These are phyloP conservation scores for Astrothelium macrocarpum DNA, from an alignment of 495 filamentous ascomycete genomes.

Conservation along the genomic window DNA sequence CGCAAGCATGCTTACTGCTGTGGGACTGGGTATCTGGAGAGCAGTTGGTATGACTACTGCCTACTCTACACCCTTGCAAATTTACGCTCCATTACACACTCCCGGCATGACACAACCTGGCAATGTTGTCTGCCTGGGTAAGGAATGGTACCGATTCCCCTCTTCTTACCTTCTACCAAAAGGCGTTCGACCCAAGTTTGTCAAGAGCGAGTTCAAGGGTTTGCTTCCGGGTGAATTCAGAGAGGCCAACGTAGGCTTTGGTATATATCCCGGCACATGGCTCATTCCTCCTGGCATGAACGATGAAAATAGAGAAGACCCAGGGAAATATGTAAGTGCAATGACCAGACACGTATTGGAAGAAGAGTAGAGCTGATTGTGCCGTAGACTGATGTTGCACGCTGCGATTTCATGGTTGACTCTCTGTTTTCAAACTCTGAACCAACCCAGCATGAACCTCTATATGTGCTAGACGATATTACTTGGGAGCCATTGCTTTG, in stretches of 20 bases:
- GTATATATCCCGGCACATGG: constrained; percentile 67
- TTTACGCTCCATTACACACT: constrained; percentile 54
- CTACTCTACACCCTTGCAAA: constrained; percentile 73
- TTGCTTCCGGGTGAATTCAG: constrained; percentile 86
- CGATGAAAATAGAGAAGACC: constrained; percentile 80
- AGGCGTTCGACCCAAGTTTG: constrained; percentile 69
- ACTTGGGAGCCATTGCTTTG: constrained; percentile 71
- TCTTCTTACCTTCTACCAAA: constrained; percentile 83
- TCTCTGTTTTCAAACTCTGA: constrained; percentile 58
- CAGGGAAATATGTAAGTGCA: constrained; percentile 66
- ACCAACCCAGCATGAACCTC: constrained; percentile 54
- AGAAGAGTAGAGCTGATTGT: constrained; percentile 9
- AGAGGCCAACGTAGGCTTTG: constrained; percentile 46
- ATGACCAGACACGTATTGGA: constrained; percentile 10
- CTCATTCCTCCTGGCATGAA: constrained; percentile 79
- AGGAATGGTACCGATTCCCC: constrained; percentile 98
- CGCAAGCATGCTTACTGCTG: constrained; percentile 33
- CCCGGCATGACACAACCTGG: constrained; percentile 41
- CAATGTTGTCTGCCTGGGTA: constrained; percentile 79
- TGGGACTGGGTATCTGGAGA: constrained; percentile 58
- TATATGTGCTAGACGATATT: constrained; percentile 57
- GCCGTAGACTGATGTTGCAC: constrained; percentile 51
- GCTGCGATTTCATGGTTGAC: constrained; percentile 81
- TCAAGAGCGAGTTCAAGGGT: constrained; percentile 82
- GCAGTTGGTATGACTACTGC: constrained; percentile 71